Evolutionary conservation across 768 basidiomycete species (phyloP), one percentile per base, ranked within the genome.

Genomic region (Russula sp.): DNA sequence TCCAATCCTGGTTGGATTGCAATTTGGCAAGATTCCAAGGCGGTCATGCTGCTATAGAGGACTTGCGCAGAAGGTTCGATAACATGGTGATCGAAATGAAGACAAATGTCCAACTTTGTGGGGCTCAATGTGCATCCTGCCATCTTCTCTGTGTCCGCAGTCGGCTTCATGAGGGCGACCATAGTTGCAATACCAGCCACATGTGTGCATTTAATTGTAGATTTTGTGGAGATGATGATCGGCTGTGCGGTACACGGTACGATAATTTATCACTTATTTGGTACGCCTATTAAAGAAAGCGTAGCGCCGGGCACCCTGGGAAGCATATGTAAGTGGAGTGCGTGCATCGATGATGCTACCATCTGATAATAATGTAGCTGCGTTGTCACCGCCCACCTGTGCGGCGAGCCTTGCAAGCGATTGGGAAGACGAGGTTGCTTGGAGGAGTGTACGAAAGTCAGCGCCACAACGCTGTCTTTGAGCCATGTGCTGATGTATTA

Each of bases 291-390:
- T 54, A 5, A 38, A 13, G 44, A 3, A 10, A 11, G 0, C 10
- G 11, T 53, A 86, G 84, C 26, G 84, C 84, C 24, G 85, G 85
- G 0, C 85, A 87, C 62, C 71, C 78, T 34, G 83, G 82, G n/a
- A 75, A 73, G 18, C 85, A 86, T 63, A 77, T 83, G 85, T 85
- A 70, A 50, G 80, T 60, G 46, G 32, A n/a, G 4, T 0, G 16
- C 7, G 51, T 20, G 2, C 14, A 1, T 11, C 8, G 6, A 42
- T n/a, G 24, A 28, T 14, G 2, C 24, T 1, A 4, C 3, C 1
- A 42, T 34, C 48, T 64, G 13, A 64, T 26, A 6, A 3, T 5
- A 7, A 20, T 22, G 20, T 4, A 87, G 86, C 57, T 87, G 85
- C 65, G 72, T 78, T 40, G 76, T 80, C 1, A 79, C 77, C 28